phyloP scores from a whole-genome alignment of 306 rosid species.

The Cucumis melo region DNA sequence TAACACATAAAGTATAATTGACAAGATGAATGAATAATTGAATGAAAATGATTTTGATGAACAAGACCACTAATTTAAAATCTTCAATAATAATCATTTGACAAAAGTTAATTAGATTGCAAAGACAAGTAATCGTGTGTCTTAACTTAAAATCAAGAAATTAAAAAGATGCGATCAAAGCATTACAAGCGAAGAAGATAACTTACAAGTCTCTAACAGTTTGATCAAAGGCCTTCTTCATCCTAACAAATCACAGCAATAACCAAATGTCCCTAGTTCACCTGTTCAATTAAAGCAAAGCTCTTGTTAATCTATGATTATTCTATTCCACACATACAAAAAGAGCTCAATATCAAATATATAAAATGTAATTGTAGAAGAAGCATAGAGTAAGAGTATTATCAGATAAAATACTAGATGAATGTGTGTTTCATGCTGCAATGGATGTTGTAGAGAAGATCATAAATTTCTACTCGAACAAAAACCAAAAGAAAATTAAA shows the following conservation, averaged over 20 bases:
- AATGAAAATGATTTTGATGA: neutral
- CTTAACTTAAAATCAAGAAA: neutral
- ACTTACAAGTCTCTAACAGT: constrained; percentile 97
- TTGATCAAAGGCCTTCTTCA: constrained; percentile 96
- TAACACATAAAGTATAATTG: neutral
- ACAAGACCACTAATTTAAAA: neutral
- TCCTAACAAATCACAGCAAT: constrained; percentile 15
- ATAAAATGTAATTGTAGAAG: neutral
- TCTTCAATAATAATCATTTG: neutral
- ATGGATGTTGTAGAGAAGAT: neutral
- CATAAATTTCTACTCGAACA: neutral
- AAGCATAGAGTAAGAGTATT: neutral
- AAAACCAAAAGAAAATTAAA: neutral
- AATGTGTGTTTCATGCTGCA: neutral
- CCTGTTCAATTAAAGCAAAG: constrained; percentile 14
- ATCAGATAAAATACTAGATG: neutral
- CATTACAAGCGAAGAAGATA: neutral
- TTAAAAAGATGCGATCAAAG: neutral
- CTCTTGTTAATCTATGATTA: neutral
- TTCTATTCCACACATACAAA: neutral
- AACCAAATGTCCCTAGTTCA: constrained; percentile 17
- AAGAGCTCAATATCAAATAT: neutral
- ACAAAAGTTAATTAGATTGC: neutral
- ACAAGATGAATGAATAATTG: neutral
- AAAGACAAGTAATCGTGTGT: neutral